Conservation (phyloP, 495 filamentous ascomycete species). For the Tuber borchii region DNA sequence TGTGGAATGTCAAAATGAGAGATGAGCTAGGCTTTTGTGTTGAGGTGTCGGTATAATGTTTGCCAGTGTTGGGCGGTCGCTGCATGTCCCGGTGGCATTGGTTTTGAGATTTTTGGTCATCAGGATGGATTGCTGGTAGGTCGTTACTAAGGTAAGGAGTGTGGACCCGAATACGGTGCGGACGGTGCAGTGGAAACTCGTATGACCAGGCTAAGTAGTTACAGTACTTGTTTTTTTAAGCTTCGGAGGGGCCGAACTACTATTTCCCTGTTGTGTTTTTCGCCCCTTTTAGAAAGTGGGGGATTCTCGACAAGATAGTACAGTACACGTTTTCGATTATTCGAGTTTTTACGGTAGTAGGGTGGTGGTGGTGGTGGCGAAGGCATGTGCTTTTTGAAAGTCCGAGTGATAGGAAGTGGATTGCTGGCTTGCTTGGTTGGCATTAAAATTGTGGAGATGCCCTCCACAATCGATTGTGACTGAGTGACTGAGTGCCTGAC, state of each 20-base stretch:
- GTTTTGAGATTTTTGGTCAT: neutral
- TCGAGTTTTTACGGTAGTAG: neutral
- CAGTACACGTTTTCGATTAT: neutral
- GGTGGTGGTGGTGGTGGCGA: neutral
- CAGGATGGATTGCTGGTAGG: neutral
- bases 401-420: slow-evolving; percentile 2
- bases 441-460: neutral
- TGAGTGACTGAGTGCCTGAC: neutral
- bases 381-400: neutral
- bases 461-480: neutral
- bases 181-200: neutral
- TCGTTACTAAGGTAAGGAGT: neutral
- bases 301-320: neutral
- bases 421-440: neutral
- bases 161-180: neutral
- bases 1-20: neutral
- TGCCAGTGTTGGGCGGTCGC: neutral
- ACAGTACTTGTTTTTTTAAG: too few species aligned
- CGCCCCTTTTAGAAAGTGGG: neutral
- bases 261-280: neutral
- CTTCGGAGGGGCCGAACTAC: too few species aligned
- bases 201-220: neutral
- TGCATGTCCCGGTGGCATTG: neutral
- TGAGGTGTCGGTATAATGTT: neutral
- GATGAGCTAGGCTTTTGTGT: neutral